phyloP scores from a whole-genome alignment of 352 stramenopile species.

The Globisporangium emineosum region DNA sequence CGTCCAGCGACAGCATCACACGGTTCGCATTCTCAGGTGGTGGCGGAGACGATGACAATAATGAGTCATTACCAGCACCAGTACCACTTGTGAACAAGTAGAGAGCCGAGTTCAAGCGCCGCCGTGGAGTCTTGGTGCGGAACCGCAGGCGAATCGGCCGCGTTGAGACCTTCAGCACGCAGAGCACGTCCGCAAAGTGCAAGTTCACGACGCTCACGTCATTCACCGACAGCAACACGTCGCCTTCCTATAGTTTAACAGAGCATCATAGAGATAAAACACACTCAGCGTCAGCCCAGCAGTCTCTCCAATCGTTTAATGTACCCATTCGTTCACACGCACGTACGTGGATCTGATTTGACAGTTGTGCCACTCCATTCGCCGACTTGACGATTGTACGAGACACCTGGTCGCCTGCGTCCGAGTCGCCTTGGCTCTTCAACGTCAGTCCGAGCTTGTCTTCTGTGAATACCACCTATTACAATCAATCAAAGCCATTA shows the following conservation, averaged over 20 bases:
- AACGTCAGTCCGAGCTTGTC: constrained; percentile 58
- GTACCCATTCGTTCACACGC: not conserved
- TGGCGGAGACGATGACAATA: not conserved
- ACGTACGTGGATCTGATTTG: constrained; percentile 53
- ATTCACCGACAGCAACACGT: constrained; percentile 69
- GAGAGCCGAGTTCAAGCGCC: constrained; percentile 10
- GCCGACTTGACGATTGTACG: constrained; percentile 57
- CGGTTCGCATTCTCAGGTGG: not conserved
- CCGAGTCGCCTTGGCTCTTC: constrained; percentile 29
- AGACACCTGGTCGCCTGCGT: constrained; percentile 21
- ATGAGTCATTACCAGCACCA: constrained; percentile 15
- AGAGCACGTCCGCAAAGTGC: constrained; percentile 62
- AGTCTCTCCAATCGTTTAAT: not conserved
- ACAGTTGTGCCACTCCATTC: constrained; percentile 41
- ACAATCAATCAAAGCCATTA: not conserved
- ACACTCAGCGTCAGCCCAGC: not conserved
- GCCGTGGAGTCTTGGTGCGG: constrained; percentile 28
- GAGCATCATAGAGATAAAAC: constrained; percentile 7
- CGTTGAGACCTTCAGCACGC: constrained; percentile 64
- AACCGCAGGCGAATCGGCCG: constrained; percentile 69
- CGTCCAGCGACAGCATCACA: constrained; percentile 19
- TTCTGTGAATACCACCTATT: constrained; percentile 51
- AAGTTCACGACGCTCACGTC: constrained; percentile 60
- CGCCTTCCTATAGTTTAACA: constrained; percentile 45
- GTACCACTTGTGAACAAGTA: constrained; percentile 6